Percentiles rank a stretch among this genome's conserved stretches.
These are phyloP conservation scores for Tylopilus plumbeoviolaceoides DNA, from an alignment of 768 basidiomycete species.

Conservation along the genomic window DNA sequence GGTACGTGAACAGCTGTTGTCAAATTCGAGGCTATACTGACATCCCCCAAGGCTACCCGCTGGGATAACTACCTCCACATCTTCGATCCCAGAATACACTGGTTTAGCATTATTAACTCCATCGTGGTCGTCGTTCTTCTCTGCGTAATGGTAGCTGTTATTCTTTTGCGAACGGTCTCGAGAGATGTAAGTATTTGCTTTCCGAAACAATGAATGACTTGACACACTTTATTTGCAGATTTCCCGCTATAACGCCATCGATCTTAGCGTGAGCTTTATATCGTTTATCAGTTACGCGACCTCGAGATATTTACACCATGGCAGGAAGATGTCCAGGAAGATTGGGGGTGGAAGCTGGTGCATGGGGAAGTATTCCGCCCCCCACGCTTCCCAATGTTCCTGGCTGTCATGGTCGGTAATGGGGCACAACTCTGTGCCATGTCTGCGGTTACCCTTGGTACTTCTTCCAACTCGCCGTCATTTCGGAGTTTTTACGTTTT, in stretches of 20 bases:
- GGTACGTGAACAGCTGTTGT: conserved; percentile 37
- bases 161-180: conserved; percentile 79
- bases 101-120: conserved; percentile 94
- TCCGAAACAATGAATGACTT: not conserved
- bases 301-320: not conserved
- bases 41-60: conserved; percentile 68
- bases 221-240: conserved; percentile 7
- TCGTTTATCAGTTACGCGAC: not conserved
- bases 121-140: conserved; percentile 89
- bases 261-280: conserved; percentile 64
- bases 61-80: conserved; percentile 98
- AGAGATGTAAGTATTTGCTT: conserved; percentile 61
- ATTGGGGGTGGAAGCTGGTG: conserved; percentile 97
- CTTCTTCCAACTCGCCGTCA: conserved; percentile 5
- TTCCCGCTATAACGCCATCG: conserved; percentile 87
- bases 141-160: conserved; percentile 90
- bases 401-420: conserved; percentile 89
- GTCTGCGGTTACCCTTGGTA: conserved; percentile 83
- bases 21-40: conserved; percentile 2
- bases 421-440: conserved; percentile 58
- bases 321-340: conserved; percentile 94
- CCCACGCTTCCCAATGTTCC: conserved; percentile 68
- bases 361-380: conserved; percentile 95
- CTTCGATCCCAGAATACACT: conserved; percentile 91
- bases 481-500: conserved; percentile 4